These are phyloP conservation scores for Hypoxylon perforatum DNA, from an alignment of 495 filamentous ascomycete genomes.

Conservation along the genomic window DNA sequence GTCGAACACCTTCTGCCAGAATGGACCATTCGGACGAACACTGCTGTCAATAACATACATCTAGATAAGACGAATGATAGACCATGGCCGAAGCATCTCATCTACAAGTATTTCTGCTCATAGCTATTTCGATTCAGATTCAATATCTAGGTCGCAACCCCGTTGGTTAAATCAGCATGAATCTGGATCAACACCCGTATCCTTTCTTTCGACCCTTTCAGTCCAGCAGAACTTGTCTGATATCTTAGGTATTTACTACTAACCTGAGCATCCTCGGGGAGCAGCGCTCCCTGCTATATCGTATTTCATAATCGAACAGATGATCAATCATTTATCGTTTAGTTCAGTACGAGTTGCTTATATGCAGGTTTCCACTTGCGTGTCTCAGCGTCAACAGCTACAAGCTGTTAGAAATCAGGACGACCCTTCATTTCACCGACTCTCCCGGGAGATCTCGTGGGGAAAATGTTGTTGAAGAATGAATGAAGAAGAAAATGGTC, in stretches of 20 bases:
- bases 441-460: too few species aligned
- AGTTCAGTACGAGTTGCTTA: not conserved
- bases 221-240: not conserved
- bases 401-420: too few species aligned
- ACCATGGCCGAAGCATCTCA: conserved; percentile 19
- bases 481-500: too few species aligned
- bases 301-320: too few species aligned
- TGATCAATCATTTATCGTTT: too few species aligned
- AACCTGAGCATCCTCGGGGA: too few species aligned
- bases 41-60: not conserved
- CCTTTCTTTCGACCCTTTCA: not conserved
- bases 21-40: not conserved
- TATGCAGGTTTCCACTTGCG: too few species aligned
- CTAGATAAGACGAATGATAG: conserved; percentile 2
- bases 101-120: conserved; percentile 13
- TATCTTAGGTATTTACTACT: not conserved
- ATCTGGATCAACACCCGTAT: not conserved
- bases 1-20: conserved; percentile 9
- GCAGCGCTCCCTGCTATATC: too few species aligned
- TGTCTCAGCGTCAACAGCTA: too few species aligned
- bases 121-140: conserved; percentile 1
- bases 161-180: not conserved
- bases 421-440: too few species aligned
- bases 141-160: not conserved
- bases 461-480: too few species aligned